Conservation (phyloP, 2,329 filamentous ascomycete genomes). For the Polychaeton citri region DNA sequence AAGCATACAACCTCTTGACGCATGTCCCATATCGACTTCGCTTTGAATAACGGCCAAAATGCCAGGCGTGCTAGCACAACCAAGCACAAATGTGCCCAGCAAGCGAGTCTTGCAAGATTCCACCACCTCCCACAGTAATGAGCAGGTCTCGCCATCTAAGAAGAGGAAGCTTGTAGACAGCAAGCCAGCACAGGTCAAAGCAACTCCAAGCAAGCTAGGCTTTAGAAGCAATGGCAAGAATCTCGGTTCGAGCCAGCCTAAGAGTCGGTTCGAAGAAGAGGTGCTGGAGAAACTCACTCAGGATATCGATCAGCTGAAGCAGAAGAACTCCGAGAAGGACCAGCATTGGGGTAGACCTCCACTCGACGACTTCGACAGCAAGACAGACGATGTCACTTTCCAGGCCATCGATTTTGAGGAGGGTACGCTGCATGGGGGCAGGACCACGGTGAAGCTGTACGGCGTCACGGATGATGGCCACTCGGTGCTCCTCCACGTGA, state of each 20-base stretch:
- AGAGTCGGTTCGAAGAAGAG: slow-evolving; percentile 86
- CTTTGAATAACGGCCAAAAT: too few relatives aligned
- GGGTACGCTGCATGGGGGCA: slow-evolving; percentile 64
- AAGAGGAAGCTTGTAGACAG: slow-evolving; percentile 72
- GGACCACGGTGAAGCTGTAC: slow-evolving; percentile 75
- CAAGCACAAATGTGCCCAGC: slow-evolving; percentile 21
- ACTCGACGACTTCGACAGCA: slow-evolving; percentile 47
- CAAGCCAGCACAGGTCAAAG: slow-evolving; percentile 44
- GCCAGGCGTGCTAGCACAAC: slow-evolving; percentile 19
- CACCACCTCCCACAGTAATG: slow-evolving; percentile 30
- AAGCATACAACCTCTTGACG: too few relatives aligned
- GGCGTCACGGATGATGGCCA: slow-evolving; percentile 79
- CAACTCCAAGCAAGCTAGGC: slow-evolving; percentile 13
- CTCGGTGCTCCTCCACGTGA: slow-evolving; percentile 89
- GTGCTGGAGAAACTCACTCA: slow-evolving; percentile 93
- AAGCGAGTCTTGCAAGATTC: slow-evolving; percentile 36
- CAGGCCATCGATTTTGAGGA: slow-evolving; percentile 95
- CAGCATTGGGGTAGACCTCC: slow-evolving; percentile 72
- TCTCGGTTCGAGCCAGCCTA: slow-evolving; percentile 61
- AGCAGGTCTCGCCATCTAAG: slow-evolving; percentile 48
- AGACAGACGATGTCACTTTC: slow-evolving; percentile 63
- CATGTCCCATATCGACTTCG: too few relatives aligned
- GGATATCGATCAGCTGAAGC: slow-evolving; percentile 74
- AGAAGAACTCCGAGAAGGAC: slow-evolving; percentile 81
- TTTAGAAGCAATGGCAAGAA: slow-evolving; percentile 36